Evolutionary conservation across 1,284 basidiomycete genomes (phyloP).

Genomic region (Rhodotorula sp.): DNA sequence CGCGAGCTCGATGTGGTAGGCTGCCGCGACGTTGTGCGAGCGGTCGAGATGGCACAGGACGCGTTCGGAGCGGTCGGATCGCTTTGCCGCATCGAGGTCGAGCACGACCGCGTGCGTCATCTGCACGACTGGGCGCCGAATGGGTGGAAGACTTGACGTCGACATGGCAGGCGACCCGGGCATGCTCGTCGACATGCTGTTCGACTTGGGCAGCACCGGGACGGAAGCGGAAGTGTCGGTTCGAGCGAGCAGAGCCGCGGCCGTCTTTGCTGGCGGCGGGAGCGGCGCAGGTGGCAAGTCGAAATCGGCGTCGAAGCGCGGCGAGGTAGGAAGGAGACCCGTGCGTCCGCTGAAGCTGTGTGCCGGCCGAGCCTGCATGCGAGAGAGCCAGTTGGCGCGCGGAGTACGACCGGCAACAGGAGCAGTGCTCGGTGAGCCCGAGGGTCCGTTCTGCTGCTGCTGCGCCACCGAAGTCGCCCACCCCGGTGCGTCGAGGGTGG

Average conservation of each 20-base stretch:
- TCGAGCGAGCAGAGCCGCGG: neutral
- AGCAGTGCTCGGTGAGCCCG: neutral
- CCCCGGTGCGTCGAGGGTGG: slow-evolving; percentile 74
- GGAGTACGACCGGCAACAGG: neutral
- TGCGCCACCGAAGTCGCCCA: slow-evolving; percentile 53
- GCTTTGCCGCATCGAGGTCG: slow-evolving; percentile 75
- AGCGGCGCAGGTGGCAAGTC: neutral
- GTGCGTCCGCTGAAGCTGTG: neutral
- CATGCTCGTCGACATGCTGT: neutral
- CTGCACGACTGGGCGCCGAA: slow-evolving; percentile 20
- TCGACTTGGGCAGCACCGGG: neutral
- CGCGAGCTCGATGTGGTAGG: slow-evolving; percentile 93
- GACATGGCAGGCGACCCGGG: slow-evolving; percentile 2
- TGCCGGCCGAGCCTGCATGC: slow-evolving; percentile 17
- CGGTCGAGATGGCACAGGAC: slow-evolving; percentile 87
- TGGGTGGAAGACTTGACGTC: neutral
- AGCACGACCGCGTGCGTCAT: slow-evolving; percentile 83
- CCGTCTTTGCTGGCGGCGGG: neutral
- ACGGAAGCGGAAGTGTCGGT: neutral
- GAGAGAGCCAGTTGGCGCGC: slow-evolving; percentile 17
- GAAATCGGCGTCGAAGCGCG: slow-evolving; percentile 4
- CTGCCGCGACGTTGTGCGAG: slow-evolving; percentile 84
- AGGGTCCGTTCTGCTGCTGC: neutral
- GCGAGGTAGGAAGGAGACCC: neutral
- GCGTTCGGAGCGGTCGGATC: slow-evolving; percentile 81